Evolutionary conservation across 257 asterid species (phyloP).

Genomic region (Solanum pennellii): DNA sequence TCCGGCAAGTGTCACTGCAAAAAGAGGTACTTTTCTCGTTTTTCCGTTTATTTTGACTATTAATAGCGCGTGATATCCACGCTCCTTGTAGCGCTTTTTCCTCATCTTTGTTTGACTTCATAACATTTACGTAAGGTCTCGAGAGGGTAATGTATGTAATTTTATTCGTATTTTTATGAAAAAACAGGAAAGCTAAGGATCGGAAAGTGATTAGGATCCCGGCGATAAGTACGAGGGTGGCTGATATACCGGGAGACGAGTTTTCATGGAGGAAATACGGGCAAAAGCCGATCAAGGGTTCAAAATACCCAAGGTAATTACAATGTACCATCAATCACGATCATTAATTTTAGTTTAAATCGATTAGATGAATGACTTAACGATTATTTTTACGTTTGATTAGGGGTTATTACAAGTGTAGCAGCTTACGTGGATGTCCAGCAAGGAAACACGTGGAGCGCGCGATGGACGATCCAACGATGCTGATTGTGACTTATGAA

Average conservation of each 20-base stretch:
- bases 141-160: too few relatives aligned
- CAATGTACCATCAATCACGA: conserved; percentile 3
- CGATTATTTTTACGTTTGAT: too few relatives aligned
- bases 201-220: conserved; percentile 54
- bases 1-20: conserved; percentile 65
- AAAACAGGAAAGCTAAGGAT: conserved; percentile 45
- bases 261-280: conserved; percentile 83
- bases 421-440: conserved; percentile 65
- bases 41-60: not conserved
- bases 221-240: conserved; percentile 54
- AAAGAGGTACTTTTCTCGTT: conserved; percentile 32
- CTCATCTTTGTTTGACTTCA: not conserved
- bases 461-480: conserved; percentile 62
- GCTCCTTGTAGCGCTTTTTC: not conserved
- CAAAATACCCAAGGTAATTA: conserved; percentile 71
- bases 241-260: conserved; percentile 64
- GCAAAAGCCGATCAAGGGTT: conserved; percentile 80
- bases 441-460: conserved; percentile 89
- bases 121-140: not conserved
- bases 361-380: not conserved
- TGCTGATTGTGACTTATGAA: conserved; percentile 72
- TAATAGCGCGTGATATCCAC: not conserved
- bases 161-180: too few relatives aligned
- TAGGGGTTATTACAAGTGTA: conserved; percentile 83
- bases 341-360: not conserved